These are phyloP conservation scores for Cercospora brassicicola DNA, from an alignment of 2,329 filamentous ascomycete genomes.

Conservation along the genomic window DNA sequence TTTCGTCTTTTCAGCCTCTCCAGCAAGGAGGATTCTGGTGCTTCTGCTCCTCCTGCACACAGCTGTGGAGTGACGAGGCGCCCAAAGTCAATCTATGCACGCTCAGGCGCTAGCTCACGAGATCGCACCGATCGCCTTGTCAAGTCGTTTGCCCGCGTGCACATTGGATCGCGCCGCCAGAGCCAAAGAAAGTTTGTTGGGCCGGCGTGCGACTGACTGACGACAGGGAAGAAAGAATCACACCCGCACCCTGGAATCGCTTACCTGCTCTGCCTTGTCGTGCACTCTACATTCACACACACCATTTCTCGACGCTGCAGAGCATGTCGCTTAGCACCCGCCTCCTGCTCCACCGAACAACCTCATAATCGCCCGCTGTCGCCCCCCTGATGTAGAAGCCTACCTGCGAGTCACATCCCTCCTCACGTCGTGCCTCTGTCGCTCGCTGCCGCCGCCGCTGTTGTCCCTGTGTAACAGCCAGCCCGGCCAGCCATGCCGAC, in stretches of 20 bases:
- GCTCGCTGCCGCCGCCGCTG: neutral
- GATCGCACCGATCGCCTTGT: conserved; percentile 8
- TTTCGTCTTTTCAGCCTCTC: neutral
- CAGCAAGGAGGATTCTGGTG: neutral
- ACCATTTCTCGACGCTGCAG: neutral
- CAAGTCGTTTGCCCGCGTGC: neutral
- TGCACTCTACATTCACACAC: neutral
- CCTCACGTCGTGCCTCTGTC: neutral
- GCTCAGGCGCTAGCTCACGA: neutral
- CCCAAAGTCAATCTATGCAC: conserved; percentile 7
- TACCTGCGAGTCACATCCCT: neutral
- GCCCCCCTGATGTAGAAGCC: neutral
- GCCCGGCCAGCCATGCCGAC: neutral
- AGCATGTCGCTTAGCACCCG: neutral
- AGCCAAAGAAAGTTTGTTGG: neutral
- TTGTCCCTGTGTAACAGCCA: neutral
- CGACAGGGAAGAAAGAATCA: neutral
- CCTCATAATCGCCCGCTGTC: neutral
- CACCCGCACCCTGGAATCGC: neutral
- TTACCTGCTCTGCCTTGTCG: neutral
- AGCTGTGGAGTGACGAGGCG: neutral
- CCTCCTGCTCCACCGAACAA: neutral
- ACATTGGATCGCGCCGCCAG: neutral
- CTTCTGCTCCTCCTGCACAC: too few species aligned
- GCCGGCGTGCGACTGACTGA: neutral